Conservation (phyloP, 768 basidiomycete genomes). For the Lactarius pseudohatsudake region DNA sequence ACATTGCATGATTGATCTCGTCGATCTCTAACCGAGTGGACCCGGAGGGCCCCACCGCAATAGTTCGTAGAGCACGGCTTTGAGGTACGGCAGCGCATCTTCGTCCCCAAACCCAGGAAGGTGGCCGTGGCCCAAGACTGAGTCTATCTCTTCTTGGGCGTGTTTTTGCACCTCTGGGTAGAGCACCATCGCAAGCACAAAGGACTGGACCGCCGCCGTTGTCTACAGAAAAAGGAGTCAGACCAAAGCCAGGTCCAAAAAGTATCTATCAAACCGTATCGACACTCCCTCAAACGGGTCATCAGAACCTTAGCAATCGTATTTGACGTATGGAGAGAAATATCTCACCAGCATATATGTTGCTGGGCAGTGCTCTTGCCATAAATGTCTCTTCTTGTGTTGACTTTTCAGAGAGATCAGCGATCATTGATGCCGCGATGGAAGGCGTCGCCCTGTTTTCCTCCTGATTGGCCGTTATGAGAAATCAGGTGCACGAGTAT, state of each 20-base stretch:
- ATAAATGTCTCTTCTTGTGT: slow-evolving; percentile 17
- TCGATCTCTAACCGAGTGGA: slow-evolving; percentile 10
- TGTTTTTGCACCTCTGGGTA: slow-evolving; percentile 34
- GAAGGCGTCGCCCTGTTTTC: slow-evolving; percentile 13
- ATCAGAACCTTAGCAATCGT: background rate
- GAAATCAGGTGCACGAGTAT: background rate
- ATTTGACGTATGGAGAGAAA: background rate
- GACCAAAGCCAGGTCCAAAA: background rate
- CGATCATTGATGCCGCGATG: slow-evolving; percentile 12
- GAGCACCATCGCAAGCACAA: slow-evolving; percentile 37
- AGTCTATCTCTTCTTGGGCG: slow-evolving; percentile 38
- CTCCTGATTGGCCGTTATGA: slow-evolving; percentile 3
- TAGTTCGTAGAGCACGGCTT: slow-evolving; percentile 23
- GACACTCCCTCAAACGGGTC: slow-evolving; percentile 6
- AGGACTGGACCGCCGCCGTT: slow-evolving; percentile 27
- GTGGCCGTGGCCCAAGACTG: slow-evolving; percentile 11
- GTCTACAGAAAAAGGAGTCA: slow-evolving; percentile 14
- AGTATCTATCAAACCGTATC: slow-evolving; percentile 12
- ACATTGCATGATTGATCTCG: background rate
- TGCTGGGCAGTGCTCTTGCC: slow-evolving; percentile 15
- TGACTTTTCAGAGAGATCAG: slow-evolving; percentile 12
- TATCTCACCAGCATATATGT: slow-evolving; percentile 7
- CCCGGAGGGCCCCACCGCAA: slow-evolving; percentile 21
- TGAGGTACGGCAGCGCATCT: slow-evolving; percentile 20
- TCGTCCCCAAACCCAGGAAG: slow-evolving; percentile 14